Base-by-base conservation (phyloP, 2,329 filamentous ascomycete species). In the Aspergillus clavatus region DNA sequence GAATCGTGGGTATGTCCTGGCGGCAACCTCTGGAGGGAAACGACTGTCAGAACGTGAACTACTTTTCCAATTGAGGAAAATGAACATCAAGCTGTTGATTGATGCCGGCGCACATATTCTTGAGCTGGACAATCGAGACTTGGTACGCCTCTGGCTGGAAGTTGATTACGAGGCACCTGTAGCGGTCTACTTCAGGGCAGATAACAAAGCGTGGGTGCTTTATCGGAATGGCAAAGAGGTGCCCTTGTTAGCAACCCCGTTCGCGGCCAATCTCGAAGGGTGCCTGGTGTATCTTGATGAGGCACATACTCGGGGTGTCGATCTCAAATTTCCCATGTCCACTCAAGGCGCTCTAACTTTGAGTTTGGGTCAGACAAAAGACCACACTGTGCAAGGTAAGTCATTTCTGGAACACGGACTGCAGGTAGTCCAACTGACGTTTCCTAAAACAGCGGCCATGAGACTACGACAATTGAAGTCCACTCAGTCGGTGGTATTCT, bases 101-200 rank as follows among this genome's bases (percentile, higher is more conserved):
- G 82, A 86, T 57, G 77, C 80, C 0, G 83, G 83, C 0, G 82
- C 83, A 0, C 76, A 80, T 11, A 78, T 86, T 11, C 59, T 86
- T 0, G 82, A 86, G 54, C 77, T 80, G 67, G 69, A 74, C 47
- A 85, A 82, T 53, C 40, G 58, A 1, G 61, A 62, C 0, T 61
- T 84, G 0, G 79, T 71, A 0, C 63, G 63, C 8, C 61, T 63
- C 1, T 83, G 80, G 80, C 55, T 84, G 0, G 54, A 62, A 0
- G 56, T 72, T 1, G 75, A 81, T 35, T 8, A 27, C 0, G n/a
- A 57, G 1, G 73, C 73, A 0, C 60, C 63, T 1, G 80, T 73
- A 0, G 81, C 77, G 0, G 61, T 84, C 0, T 84, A 72, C 48
- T 83, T 83, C 50, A 70, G 70, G 11, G 33, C 58, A 0, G 59